Evolutionary conservation across 257 asterid species (phyloP), one percentile per base, ranked within the genome.

Genomic region (Nicotiana tabacum): DNA sequence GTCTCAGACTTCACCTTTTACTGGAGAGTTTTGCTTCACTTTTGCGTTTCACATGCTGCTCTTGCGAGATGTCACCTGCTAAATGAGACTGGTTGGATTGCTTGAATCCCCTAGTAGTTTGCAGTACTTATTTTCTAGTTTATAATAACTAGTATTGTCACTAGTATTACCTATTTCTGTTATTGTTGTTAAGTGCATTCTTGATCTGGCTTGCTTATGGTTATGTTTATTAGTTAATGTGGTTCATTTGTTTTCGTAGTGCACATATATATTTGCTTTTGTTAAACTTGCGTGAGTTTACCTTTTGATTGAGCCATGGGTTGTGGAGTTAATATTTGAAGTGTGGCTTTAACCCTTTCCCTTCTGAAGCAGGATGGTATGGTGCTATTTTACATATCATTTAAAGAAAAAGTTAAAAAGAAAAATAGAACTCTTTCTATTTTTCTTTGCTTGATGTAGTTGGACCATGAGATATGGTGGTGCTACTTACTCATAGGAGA

Each of bases 11-110:
- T 77, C 81, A 57, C 21, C 60, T 17, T 66, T 62, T 35, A 51
- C 60, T 81, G 86, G 89, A 82, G 87, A 83, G 77, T 82, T 69
- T 64, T 43, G 80, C 35, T 57, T 57, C 85, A 37, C 72, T 77
- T 68, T 83, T 85, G 66, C 83, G 39, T 83, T 81, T 77, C 83
- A 70, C 81, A 86, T 83, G 91, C 77, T 84, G 84, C 87, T 86
- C 86, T 82, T 83, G 90, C 84, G 46, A 82, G 89, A 85, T 88
- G 87, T 83, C 87, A 83, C 82, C 82, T 74, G 82, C 85, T 74
- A 27, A 79, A 81, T 83, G 83, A 84, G 88, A 82, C 91, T 84
- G 89, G 88, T 89, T 90, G 93, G 90, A 85, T 92, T 90, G 91
- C 91, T 85, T 85, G 86, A 85, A 67, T 86, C 78, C 70, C 80